Evolutionary conservation across 305 asterid species (phyloP), one percentile per base, ranked within the genome.

Genomic region (Vinca major): DNA sequence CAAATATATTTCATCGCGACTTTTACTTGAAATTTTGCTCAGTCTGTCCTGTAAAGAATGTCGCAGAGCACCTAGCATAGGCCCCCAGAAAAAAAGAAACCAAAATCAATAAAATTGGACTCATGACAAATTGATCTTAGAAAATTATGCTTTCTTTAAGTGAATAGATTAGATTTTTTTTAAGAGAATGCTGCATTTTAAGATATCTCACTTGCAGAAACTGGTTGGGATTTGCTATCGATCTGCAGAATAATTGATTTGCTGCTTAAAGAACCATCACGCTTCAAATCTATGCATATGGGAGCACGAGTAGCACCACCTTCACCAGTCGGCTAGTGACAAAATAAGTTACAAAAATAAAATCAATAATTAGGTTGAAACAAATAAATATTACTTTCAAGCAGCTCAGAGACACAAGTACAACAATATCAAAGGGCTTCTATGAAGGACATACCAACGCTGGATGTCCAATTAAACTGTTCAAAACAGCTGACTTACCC

Each of bases 291-390:
- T 68, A 94, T 82, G 78, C 95, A 85, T 80, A 94, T 94, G 60
- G 99, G 96, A 77, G 99, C 95, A 66, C 99, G 99, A 58, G 99
- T 94, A 65, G 96, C 99, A 39, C 99, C 99, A 75, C 97, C 99
- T 88, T 94, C 99, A 67, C 99, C 99, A 71, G 99, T 94, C 62
- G 98, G 99, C 99, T 94, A 83, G 70, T 78, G 53, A 67, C 65
- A 12, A 79, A 67, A 26, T 26, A 17, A 50, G 56, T 39, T 48
- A 48, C 12, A 52, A 67, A 73, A 41, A 9, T 12, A 62, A 39
- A 40, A 47, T 41, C 9, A 5, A 62, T 21, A 20, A 33, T 40
- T 50, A 43, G 21, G 19, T 21, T 10, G 13, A 36, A 20, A 20
- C 26, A 71, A 19, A 20, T 14, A 54, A 13, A 5, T 49, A 39